A percentile compares a stretch with the other conserved stretches of the same genome.
Conservation (phyloP, 805 yeast species). For the Nakazawaea ishiwadae region DNA sequence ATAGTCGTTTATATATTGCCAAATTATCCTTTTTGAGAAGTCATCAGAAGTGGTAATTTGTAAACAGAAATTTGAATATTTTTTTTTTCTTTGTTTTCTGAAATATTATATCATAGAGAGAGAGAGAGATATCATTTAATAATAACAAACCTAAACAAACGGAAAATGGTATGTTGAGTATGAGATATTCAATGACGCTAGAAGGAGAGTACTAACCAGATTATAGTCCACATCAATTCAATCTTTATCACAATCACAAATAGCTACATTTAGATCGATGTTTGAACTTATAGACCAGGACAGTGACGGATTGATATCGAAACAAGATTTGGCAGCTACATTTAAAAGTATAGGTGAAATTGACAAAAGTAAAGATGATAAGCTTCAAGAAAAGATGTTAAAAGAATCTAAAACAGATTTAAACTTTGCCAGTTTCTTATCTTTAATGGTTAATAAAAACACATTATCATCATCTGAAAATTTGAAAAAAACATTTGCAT, state of each 20-base stretch:
- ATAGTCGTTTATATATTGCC: no score
- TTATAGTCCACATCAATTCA: conserved; percentile 4
- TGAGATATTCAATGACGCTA: no score
- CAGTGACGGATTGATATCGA: conserved; percentile 61
- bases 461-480: conserved; percentile 47
- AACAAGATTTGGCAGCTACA: conserved; percentile 49
- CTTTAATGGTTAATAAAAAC: conserved; percentile 52
- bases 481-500: conserved; percentile 53
- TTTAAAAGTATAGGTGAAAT: conserved; percentile 49
- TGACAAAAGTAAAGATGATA: conserved; percentile 24
- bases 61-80: no score
- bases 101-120: no score
- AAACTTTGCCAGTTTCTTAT: conserved; percentile 62
- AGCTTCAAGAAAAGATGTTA: conserved; percentile 48
- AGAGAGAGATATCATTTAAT: no score
- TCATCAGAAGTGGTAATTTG: no score
- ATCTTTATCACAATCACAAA: conserved; percentile 31
- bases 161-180: background rate
- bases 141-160: background rate
- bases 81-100: no score
- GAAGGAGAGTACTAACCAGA: no score
- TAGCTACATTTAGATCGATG: conserved; percentile 63
- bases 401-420: conserved; percentile 28
- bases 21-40: no score
- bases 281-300: conserved; percentile 81